Base-by-base conservation (phyloP, 1,284 basidiomycete species). In the Baeospora myosura region DNA sequence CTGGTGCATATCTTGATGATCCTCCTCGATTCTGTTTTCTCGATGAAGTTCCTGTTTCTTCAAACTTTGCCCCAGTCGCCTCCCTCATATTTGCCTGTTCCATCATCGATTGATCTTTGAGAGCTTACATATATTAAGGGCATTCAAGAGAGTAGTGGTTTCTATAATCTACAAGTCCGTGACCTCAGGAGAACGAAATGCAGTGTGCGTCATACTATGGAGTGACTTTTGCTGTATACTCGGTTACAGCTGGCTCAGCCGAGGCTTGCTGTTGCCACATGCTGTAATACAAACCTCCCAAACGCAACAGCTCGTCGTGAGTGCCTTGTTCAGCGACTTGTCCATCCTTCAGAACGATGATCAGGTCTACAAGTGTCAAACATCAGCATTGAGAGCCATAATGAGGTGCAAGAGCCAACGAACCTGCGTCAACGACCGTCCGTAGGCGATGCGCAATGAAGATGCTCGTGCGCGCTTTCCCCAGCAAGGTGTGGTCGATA, bases 381-480 rank as follows among this genome's bases (percentile, higher is more conserved):
- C 31, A 44, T 33, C 12, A 29, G 21, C n/a, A 16, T 25, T 17
- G 12, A 28, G 14, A 29, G 11, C 18, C 36, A 50, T n/a, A n/a
- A n/a, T n/a, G n/a, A n/a, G n/a, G n/a, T n/a, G n/a, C n/a, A 51
- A 48, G 18, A 63, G 74, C 3, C 11, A 3, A 38, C 38, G 42
- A 49, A 80, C 87, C 87, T 7, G 91, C 78, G 62, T 96, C 91
- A 25, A 91, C 82, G 22, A 98, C 81, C 0, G 95, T 98, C 23
- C 90, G 76, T 32, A 98, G 64, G 32, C 91, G 79, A 59, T 96
- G 93, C 0, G 93, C 93, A 47, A 97, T 92, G 58, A 98, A 98
- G 49, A 98, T 89, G 46, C 90, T 92, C 5, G 95, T 98, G 40
- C 91, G 78, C 5, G 76, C 71, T 51, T 83, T 81, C 50, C 83